Conservation (phyloP, 768 basidiomycete genomes). For the Boletus sp. region DNA sequence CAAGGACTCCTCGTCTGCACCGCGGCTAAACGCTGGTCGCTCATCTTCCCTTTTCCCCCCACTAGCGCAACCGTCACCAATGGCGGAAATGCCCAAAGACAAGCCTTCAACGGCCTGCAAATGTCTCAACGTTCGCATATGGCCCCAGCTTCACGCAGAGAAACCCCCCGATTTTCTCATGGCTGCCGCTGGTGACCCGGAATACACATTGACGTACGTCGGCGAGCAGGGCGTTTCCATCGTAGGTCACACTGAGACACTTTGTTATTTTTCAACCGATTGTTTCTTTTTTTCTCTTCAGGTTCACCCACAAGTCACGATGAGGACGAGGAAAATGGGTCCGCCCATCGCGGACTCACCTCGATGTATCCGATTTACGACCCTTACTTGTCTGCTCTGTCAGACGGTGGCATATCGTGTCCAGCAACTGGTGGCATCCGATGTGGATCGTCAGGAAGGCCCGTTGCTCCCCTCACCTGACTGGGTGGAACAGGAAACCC, state of each 20-base stretch:
- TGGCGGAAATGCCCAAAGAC: conserved; percentile 24
- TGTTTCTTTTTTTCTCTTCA: conserved; percentile 29
- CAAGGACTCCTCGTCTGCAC: conserved; percentile 16
- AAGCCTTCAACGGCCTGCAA: conserved; percentile 50
- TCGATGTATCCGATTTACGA: conserved; percentile 57
- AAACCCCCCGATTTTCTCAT: conserved; percentile 39
- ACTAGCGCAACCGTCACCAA: conserved; percentile 15
- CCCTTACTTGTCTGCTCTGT: conserved; percentile 71
- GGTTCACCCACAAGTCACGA: conserved; percentile 69
- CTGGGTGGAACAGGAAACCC: conserved; percentile 71
- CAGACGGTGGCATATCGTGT: conserved; percentile 67
- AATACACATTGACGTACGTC: conserved; percentile 57
- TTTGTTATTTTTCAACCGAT: conserved; percentile 2
- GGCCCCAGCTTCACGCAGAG: conserved; percentile 28
- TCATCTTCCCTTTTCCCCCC: conserved; percentile 17
- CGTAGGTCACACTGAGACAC: conserved; percentile 41
- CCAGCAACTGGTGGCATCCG: conserved; percentile 53
- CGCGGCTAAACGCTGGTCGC: conserved; percentile 26
- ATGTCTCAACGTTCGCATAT: conserved; percentile 71
- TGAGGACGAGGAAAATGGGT: conserved; percentile 55
- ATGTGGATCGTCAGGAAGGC: conserved; percentile 60
- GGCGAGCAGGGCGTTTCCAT: conserved; percentile 65
- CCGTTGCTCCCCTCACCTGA: conserved; percentile 69
- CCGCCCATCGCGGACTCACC: conserved; percentile 42
- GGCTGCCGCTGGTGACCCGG: conserved; percentile 25